Percentiles rank a stretch among this genome's conserved stretches.
Conservation (phyloP, 108 stramenopile genomes). For the Skeletonema costatum region DNA sequence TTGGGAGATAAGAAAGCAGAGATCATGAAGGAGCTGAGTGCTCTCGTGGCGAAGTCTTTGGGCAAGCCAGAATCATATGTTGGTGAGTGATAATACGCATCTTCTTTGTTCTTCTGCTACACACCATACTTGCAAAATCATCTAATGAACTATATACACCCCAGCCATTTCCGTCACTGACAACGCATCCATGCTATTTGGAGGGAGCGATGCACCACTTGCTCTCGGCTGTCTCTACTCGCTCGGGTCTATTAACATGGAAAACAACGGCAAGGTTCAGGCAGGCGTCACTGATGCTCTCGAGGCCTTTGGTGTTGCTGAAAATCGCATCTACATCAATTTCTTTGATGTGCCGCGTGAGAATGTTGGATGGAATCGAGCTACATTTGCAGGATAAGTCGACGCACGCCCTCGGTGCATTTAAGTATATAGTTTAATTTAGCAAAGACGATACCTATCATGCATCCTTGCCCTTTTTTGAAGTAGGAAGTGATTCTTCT, state of each 20-base stretch:
- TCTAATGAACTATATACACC: background rate
- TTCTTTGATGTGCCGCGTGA: constrained; percentile 84
- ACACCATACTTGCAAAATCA: background rate
- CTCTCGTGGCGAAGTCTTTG: constrained; percentile 36
- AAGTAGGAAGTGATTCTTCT: background rate
- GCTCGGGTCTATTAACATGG: constrained; percentile 72
- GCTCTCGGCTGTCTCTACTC: constrained; percentile 75
- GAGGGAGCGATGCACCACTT: constrained; percentile 68
- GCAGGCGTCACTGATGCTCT: constrained; percentile 72
- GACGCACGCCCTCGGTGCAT: background rate
- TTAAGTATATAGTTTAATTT: background rate
- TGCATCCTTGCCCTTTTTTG: constrained; percentile 8
- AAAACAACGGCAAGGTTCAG: constrained; percentile 72
- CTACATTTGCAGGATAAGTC: constrained; percentile 74
- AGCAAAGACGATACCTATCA: background rate
- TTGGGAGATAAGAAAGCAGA: constrained; percentile 74
- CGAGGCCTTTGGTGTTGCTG: constrained; percentile 59
- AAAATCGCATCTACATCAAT: constrained; percentile 80
- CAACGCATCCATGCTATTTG: constrained; percentile 76
- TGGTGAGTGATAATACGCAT: constrained; percentile 35
- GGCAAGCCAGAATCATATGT: constrained; percentile 84
- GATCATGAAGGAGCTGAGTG: constrained; percentile 64
- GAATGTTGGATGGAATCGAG: constrained; percentile 80
- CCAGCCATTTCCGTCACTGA: constrained; percentile 75
- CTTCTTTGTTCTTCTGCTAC: background rate